phyloP scores from a whole-genome alignment of 148 eudicot genomes.

The Hydrangea macrophylla region DNA sequence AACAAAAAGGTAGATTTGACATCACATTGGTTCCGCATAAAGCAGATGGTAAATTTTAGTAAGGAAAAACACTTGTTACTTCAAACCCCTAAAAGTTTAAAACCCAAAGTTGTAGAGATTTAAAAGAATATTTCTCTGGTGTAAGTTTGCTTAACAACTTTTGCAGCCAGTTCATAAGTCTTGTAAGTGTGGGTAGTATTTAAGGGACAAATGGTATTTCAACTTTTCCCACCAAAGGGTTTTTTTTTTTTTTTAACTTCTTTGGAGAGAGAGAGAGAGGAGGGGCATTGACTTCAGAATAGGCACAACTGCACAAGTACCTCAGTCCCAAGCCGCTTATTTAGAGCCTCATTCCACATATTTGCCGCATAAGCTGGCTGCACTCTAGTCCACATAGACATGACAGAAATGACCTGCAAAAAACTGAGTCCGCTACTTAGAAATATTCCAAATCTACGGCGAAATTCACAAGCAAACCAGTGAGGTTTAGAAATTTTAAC shows the following conservation, averaged over 20 bases:
- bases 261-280: no score
- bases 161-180: no score
- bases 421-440: neutral
- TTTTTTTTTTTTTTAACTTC: no score
- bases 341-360: slow-evolving; percentile 99
- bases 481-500: no score
- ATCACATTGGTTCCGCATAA: neutral
- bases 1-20: neutral
- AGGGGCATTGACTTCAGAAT: neutral
- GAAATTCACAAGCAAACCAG: no score
- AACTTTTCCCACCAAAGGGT: no score
- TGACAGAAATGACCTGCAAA: slow-evolving; percentile 93
- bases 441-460: no score
- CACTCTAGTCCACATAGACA: slow-evolving; percentile 99
- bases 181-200: no score
- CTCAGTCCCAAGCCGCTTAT: slow-evolving; percentile 96
- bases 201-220: no score
- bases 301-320: slow-evolving; percentile 25
- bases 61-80: neutral
- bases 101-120: neutral
- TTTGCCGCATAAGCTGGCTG: slow-evolving; percentile 99
- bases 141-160: neutral
- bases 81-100: neutral
- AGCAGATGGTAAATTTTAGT: neutral
- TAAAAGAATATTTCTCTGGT: neutral